phyloP scores from a whole-genome alignment of 225 moss, liverwort and hornwort genomes.

The Ulota crispa region DNA sequence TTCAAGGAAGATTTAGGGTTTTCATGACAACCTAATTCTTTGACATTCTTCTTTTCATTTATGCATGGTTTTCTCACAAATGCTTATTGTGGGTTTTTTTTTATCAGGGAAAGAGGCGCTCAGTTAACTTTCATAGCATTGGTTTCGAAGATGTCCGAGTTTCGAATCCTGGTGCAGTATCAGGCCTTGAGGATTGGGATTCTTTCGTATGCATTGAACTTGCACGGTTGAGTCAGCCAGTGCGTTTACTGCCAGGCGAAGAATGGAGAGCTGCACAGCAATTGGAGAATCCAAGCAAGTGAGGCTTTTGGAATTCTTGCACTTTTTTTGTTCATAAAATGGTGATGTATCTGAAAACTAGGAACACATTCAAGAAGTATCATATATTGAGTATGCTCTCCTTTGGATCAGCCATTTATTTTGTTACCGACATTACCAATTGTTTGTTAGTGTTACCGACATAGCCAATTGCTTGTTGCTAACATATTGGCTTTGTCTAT shows the following conservation, averaged over 20 bases:
- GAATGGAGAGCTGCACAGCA: conserved; percentile 58
- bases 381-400: too few relatives aligned
- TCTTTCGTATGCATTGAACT: conserved; percentile 49
- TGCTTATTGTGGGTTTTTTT: conserved; percentile 9
- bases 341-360: conserved; percentile 1
- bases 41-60: background rate
- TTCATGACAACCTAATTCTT: too few relatives aligned
- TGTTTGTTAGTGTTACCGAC: too few relatives aligned
- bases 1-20: background rate
- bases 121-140: conserved; percentile 25
- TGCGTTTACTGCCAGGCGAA: conserved; percentile 45
- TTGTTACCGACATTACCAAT: too few relatives aligned
- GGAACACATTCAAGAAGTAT: background rate
- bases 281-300: conserved; percentile 57
- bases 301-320: background rate
- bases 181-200: conserved; percentile 49
- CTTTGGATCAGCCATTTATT: too few relatives aligned
- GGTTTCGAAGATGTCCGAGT: conserved; percentile 53
- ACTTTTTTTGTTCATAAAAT: background rate
- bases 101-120: conserved; percentile 54
- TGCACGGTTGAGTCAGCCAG: conserved; percentile 30
- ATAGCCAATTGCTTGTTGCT: too few relatives aligned
- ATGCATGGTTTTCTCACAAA: background rate
- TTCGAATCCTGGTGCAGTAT: conserved; percentile 50
- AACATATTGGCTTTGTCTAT: too few relatives aligned